Base-by-base conservation (phyloP, 2,329 filamentous ascomycete genomes). In the Aureobasidium lini region DNA sequence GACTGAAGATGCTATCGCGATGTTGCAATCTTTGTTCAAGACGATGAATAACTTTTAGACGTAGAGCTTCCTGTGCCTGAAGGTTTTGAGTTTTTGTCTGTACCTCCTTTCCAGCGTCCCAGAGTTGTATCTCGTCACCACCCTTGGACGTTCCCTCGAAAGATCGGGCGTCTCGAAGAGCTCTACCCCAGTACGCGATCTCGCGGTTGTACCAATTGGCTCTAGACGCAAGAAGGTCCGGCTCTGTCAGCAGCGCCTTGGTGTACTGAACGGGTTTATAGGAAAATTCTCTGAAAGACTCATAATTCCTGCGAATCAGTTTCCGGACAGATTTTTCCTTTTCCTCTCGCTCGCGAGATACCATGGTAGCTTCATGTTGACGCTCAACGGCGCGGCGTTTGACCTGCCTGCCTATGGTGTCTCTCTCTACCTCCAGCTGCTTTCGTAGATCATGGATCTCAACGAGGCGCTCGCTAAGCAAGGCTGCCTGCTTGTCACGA, bases 331-430 rank as follows among this genome's bases (percentile, higher is more conserved):
- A 39, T 6, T 46, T 54, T 37, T 23, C 34, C 16, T 56, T 59
- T 15, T 46, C 32, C 31, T 23, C 36, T 40, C 47, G 10, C 11
- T 37, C 15, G 46, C 31, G 47, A 75, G 74, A 16, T 76, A 66
- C 43, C 29, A 40, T 16, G 13, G 28, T 10, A n/a, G 18, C 37
- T 9, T 60, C 31, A 28, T 54, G 60, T 40, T 18, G 69, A 68
- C 67, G 67, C 66, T 42, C 64, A 64, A 9, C 68, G 69, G 31
- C 16, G 3, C 42, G 31, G 42, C 53, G 31, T 6, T 36, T 44
- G 36, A 10, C 15, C 54, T 57, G 42, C 15, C 18, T 57, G 23
- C 2, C 6, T 6, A 39, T 6, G 36, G 16, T 9, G 3, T 47
- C 32, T 42, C 32, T 47, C 23, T 47, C 54, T 32, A 10, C 34